These are phyloP conservation scores for Salinomyces thailandicus DNA, from an alignment of 2,329 filamentous ascomycete genomes.

Conservation along the genomic window DNA sequence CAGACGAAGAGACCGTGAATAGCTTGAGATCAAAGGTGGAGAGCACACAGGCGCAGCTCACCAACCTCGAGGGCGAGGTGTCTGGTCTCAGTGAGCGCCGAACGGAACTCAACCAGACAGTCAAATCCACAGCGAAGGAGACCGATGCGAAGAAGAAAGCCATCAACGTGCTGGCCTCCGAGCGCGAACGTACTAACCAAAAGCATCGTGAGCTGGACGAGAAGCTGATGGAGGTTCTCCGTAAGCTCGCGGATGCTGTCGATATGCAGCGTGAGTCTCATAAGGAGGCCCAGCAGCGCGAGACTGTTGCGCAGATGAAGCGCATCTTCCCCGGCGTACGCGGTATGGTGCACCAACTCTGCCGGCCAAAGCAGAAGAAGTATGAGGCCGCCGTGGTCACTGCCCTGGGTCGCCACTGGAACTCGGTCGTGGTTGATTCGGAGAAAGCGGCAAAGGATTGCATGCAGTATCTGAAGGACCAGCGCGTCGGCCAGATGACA, in stretches of 20 bases:
- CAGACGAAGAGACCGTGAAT: slow-evolving; percentile 81
- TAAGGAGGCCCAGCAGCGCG: slow-evolving; percentile 66
- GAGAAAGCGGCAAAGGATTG: slow-evolving; percentile 91
- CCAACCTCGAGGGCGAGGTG: slow-evolving; percentile 64
- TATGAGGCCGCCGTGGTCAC: slow-evolving; percentile 88
- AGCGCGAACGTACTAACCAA: slow-evolving; percentile 69
- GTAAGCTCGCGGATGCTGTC: slow-evolving; percentile 74
- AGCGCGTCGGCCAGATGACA: slow-evolving; percentile 75
- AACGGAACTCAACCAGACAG: slow-evolving; percentile 48
- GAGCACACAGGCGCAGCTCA: slow-evolving; percentile 59
- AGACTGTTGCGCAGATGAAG: slow-evolving; percentile 76
- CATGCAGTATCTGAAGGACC: slow-evolving; percentile 86
- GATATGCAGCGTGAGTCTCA: slow-evolving; percentile 77
- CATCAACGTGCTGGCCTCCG: slow-evolving; percentile 73
- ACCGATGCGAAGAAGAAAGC: slow-evolving; percentile 84
- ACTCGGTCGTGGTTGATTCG: slow-evolving; percentile 88
- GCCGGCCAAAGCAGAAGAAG: slow-evolving; percentile 94
- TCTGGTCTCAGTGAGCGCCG: slow-evolving; percentile 59
- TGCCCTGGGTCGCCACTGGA: slow-evolving; percentile 84
- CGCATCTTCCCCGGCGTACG: slow-evolving; percentile 86
- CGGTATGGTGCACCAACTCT: slow-evolving; percentile 81
- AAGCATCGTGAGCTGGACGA: slow-evolving; percentile 83
- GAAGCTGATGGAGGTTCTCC: slow-evolving; percentile 71
- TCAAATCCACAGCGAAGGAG: slow-evolving; percentile 58
- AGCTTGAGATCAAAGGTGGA: slow-evolving; percentile 85